These are phyloP conservation scores for Claviceps lovelessii DNA, from an alignment of 2,329 filamentous ascomycete genomes.

Conservation along the genomic window DNA sequence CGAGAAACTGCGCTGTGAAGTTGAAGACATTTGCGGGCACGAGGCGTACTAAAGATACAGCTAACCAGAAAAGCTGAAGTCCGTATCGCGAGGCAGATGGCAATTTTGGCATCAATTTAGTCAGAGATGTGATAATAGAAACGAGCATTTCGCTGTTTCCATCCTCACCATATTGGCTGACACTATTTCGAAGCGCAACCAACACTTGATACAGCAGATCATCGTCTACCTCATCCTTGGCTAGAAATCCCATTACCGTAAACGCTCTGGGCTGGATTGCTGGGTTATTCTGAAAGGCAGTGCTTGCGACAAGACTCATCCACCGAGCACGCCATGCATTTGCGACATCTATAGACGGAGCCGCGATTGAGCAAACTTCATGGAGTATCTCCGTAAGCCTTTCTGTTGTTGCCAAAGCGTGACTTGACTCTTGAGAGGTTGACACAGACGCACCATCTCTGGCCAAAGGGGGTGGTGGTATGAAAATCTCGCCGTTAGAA, in stretches of 20 bases:
- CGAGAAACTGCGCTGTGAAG: slow-evolving; percentile 49
- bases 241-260: slow-evolving; percentile 56
- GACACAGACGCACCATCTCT: slow-evolving; percentile 41
- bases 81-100: slow-evolving; percentile 53
- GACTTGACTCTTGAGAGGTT: slow-evolving; percentile 38
- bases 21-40: slow-evolving; percentile 51
- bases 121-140: slow-evolving; percentile 50
- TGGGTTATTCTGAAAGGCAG: slow-evolving; percentile 58
- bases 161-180: slow-evolving; percentile 50
- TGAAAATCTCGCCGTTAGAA: slow-evolving; percentile 43
- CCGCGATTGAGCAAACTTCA: slow-evolving; percentile 48
- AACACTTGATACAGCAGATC: slow-evolving; percentile 58
- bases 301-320: slow-evolving; percentile 61
- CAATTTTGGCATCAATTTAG: slow-evolving; percentile 58
- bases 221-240: slow-evolving; percentile 57
- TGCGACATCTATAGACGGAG: slow-evolving; percentile 48
- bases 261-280: slow-evolving; percentile 57
- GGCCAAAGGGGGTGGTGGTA: slow-evolving; percentile 27
- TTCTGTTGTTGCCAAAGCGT: slow-evolving; percentile 42
- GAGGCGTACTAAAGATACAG: slow-evolving; percentile 49
- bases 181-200: slow-evolving; percentile 50
- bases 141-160: slow-evolving; percentile 53
- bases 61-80: slow-evolving; percentile 56
- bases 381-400: slow-evolving; percentile 47
- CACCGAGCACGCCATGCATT: slow-evolving; percentile 58